Conservation (phyloP, 1,284 basidiomycete species). For the Coniferiporia weirii region DNA sequence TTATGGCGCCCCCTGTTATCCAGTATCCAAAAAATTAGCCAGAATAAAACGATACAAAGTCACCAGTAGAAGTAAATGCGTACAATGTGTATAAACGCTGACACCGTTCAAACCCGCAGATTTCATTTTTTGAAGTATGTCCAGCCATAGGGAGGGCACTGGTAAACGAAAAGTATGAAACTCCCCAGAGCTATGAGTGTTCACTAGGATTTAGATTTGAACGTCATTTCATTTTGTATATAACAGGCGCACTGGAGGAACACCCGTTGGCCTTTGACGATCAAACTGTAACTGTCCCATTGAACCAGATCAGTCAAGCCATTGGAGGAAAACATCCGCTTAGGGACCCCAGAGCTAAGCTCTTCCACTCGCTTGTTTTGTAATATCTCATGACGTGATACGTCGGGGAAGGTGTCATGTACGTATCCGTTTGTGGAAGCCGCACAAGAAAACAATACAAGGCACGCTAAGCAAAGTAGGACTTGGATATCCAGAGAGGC, state of each 20-base stretch:
- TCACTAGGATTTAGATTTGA: conserved; percentile 1
- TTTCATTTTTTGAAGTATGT: conserved; percentile 77
- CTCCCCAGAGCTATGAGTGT: conserved; percentile 43
- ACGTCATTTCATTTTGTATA: neutral
- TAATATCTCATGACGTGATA: too few species aligned
- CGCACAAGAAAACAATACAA: too few species aligned
- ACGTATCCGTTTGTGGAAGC: too few species aligned
- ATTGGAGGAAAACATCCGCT: neutral
- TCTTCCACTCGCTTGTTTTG: too few species aligned
- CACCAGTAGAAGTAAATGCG: neutral
- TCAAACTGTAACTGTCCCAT: conserved; percentile 15
- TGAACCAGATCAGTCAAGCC: conserved; percentile 13
- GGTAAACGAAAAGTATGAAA: conserved; percentile 83
- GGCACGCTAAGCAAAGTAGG: too few species aligned
- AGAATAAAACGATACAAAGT: neutral
- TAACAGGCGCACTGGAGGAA: conserved; percentile 13
- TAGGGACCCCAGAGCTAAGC: too few species aligned
- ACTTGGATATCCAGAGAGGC: too few species aligned
- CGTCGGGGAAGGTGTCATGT: too few species aligned
- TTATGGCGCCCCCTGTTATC: conserved; percentile 43
- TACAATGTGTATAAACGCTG: conserved; percentile 64
- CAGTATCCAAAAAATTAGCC: neutral
- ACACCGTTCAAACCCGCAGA: conserved; percentile 77
- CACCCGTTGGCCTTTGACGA: conserved; percentile 16
- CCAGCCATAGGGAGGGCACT: conserved; percentile 73